These are phyloP conservation scores for Pseudodiploospora longispora DNA, from an alignment of 2,329 filamentous ascomycete species.

Conservation along the genomic window DNA sequence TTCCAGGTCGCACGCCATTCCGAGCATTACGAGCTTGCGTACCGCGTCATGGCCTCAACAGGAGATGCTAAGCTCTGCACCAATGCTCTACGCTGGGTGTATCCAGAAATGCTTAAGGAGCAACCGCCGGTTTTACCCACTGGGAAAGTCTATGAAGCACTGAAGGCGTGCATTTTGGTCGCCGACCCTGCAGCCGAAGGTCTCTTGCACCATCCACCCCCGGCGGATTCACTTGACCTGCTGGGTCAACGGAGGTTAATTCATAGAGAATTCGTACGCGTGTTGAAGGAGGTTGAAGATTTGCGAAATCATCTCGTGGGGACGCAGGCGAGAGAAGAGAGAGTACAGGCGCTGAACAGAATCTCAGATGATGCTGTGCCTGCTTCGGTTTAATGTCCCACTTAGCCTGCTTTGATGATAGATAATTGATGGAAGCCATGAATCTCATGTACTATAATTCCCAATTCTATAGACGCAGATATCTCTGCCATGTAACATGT, in stretches of 20 bases:
- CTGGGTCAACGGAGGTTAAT: conserved; percentile 14
- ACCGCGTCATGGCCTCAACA: conserved; percentile 37
- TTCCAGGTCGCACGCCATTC: conserved; percentile 39
- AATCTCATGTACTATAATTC: too few species aligned
- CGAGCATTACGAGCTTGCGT: conserved; percentile 49
- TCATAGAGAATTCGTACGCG: conserved; percentile 24
- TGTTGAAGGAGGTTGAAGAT: conserved; percentile 24
- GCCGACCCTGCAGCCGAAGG: conserved; percentile 43
- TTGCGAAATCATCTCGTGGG: conserved; percentile 10
- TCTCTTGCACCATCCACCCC: conserved; percentile 15
- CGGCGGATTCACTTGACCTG: not conserved
- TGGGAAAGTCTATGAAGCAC: conserved; percentile 34
- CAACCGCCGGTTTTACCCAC: conserved; percentile 37
- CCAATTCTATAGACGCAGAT: too few species aligned
- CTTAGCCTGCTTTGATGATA: too few species aligned
- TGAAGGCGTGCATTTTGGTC: conserved; percentile 47
- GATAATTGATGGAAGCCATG: too few species aligned
- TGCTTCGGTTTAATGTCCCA: not conserved
- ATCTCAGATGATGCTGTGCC: conserved; percentile 2
- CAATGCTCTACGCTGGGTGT: conserved; percentile 42
- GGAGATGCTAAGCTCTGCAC: conserved; percentile 35
- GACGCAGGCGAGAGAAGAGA: conserved; percentile 10
- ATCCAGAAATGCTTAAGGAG: conserved; percentile 53
- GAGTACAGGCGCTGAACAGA: conserved; percentile 8
- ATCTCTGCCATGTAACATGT: too few species aligned